These are phyloP conservation scores for Gossypium rotundifolium DNA, from an alignment of 345 rosid genomes.

Conservation along the genomic window DNA sequence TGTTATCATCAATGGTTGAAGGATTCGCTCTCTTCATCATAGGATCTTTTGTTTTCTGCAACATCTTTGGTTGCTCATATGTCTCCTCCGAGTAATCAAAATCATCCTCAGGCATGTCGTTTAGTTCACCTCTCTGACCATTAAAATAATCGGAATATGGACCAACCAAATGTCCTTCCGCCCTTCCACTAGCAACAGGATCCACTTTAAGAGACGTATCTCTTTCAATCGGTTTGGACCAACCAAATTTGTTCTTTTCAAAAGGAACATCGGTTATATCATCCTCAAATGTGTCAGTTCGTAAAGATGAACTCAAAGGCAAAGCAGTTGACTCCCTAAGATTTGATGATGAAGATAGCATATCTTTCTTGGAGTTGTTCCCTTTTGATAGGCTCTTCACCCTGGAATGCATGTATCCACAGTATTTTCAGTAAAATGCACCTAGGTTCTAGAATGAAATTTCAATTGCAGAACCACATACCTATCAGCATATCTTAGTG, in stretches of 20 bases:
- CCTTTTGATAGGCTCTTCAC: conserved; percentile 65
- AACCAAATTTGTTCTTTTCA: conserved; percentile 37
- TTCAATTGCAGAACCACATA: conserved; percentile 14
- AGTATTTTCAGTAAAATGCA: conserved; percentile 10
- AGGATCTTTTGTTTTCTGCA: conserved; percentile 22
- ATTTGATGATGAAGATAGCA: conserved; percentile 30
- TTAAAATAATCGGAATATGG: conserved; percentile 23
- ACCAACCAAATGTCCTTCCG: conserved; percentile 22
- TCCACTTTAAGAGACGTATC: conserved; percentile 30
- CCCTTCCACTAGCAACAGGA: conserved; percentile 33
- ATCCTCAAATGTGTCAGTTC: conserved; percentile 28
- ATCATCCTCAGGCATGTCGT: conserved; percentile 19
- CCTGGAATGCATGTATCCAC: conserved; percentile 28
- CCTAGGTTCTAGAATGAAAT: neutral
- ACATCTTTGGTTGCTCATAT: conserved; percentile 26
- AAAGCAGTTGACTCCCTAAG: conserved; percentile 41
- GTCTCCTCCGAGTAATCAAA: conserved; percentile 22
- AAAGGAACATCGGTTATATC: conserved; percentile 20
- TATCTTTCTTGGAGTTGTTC: conserved; percentile 41
- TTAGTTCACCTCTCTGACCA: conserved; percentile 22
- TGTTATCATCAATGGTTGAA: conserved; percentile 13
- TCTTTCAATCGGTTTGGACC: conserved; percentile 36
- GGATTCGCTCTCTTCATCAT: conserved; percentile 18
- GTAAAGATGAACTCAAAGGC: conserved; percentile 25
- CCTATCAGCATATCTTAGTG: conserved; percentile 68